These are phyloP conservation scores for Bipolaris oryzae DNA, from an alignment of 2,329 filamentous ascomycete genomes.

Conservation along the genomic window DNA sequence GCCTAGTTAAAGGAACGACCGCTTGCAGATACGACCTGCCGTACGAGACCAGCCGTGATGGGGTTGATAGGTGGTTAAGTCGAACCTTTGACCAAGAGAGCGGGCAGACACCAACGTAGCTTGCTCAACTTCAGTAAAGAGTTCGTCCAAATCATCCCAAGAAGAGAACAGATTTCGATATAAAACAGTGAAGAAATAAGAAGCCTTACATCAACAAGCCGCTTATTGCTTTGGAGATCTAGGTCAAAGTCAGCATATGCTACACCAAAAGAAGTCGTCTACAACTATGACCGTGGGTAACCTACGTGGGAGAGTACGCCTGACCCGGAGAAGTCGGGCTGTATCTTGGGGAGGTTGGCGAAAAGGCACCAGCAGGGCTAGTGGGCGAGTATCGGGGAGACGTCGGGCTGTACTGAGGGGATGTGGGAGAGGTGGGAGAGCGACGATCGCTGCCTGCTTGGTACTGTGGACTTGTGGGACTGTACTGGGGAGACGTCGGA, in stretches of 20 bases:
- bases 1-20: constrained; percentile 48
- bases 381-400: constrained; percentile 40
- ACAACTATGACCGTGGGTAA: constrained; percentile 36
- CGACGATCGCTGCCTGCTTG: constrained; percentile 60
- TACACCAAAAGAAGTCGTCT: constrained; percentile 6
- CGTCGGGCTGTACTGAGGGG: constrained; percentile 44
- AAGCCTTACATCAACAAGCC: constrained; percentile 3
- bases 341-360: constrained; percentile 52
- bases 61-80: constrained; percentile 4
- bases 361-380: constrained; percentile 48
- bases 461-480: constrained; percentile 68
- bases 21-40: constrained; percentile 13
- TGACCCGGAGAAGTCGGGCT: constrained; percentile 48
- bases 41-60: constrained; percentile 24
- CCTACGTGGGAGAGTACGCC: constrained; percentile 55
- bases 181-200: constrained; percentile 28
- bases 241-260: constrained; percentile 26
- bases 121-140: constrained; percentile 31
- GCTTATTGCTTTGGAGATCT: constrained; percentile 47
- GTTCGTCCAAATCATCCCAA: constrained; percentile 22
- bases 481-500: constrained; percentile 73
- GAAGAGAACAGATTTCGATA: constrained; percentile 38
- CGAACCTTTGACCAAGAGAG: constrained; percentile 27
- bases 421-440: constrained; percentile 56
- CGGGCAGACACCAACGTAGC: not conserved